Evolutionary conservation across 176 grass and related monocot genomes (phyloP).

Genomic region (Saccharum spontaneum): DNA sequence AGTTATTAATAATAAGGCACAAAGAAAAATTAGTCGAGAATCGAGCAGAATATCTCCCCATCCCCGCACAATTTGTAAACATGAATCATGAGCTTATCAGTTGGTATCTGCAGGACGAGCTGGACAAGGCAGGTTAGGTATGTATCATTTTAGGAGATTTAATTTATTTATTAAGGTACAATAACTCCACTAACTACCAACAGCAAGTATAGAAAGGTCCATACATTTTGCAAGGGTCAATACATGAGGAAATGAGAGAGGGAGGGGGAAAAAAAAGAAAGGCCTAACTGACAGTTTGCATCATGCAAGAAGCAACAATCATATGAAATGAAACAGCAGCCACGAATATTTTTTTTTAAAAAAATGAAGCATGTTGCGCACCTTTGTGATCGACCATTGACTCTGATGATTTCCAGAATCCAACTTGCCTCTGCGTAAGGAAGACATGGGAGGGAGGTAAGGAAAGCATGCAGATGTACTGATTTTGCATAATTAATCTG

Average conservation of each 20-base stretch:
- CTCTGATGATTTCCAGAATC: constrained; percentile 58
- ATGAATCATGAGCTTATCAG: constrained; percentile 17
- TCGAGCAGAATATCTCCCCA: background rate
- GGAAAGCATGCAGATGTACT: background rate
- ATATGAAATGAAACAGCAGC: constrained; percentile 6
- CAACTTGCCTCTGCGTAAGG: constrained; percentile 45
- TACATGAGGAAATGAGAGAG: constrained; percentile 25
- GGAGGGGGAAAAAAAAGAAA: background rate
- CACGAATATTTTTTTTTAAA: background rate
- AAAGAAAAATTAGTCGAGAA: background rate
- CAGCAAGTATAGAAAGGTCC: background rate
- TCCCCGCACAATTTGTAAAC: background rate
- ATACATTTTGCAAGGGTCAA: constrained; percentile 15
- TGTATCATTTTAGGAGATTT: constrained; percentile 37
- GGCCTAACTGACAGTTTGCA: constrained; percentile 10
- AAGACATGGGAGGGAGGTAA: constrained; percentile 10
- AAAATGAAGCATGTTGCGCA: constrained; percentile 27
- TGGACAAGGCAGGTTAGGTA: constrained; percentile 35
- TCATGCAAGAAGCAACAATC: constrained; percentile 45
- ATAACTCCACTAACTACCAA: constrained; percentile 38
- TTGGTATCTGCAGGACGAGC: background rate
- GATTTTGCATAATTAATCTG: constrained; percentile 5
- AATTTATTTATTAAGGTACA: constrained; percentile 30
- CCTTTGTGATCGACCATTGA: constrained; percentile 44
- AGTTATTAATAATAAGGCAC: background rate